Evolutionary conservation across 2,329 filamentous ascomycete species (phyloP).

Genomic region (Pestalotiopsis sp.): DNA sequence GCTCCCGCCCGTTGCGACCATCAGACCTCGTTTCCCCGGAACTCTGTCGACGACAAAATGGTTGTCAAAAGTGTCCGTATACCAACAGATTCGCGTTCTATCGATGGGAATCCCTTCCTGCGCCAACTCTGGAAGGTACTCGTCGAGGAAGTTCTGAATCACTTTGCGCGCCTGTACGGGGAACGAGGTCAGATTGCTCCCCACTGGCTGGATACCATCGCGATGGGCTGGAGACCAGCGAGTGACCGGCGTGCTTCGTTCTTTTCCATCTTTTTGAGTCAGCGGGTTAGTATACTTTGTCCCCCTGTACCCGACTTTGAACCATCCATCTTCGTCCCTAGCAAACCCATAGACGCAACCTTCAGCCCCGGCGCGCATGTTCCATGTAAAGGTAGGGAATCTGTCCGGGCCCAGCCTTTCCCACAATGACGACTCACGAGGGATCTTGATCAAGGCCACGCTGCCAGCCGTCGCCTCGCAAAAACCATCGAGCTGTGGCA

Average conservation of each 20-base stretch:
- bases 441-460: slow-evolving; percentile 46
- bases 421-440: slow-evolving; percentile 37
- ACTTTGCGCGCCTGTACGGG: slow-evolving; percentile 30
- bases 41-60: slow-evolving; percentile 54
- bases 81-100: slow-evolving; percentile 52
- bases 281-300: slow-evolving; percentile 54
- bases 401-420: slow-evolving; percentile 41
- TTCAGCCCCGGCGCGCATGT: slow-evolving; percentile 38
- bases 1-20: slow-evolving; percentile 63
- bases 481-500: slow-evolving; percentile 42
- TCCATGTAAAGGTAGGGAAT: slow-evolving; percentile 49
- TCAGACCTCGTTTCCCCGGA: slow-evolving; percentile 40
- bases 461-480: slow-evolving; percentile 51
- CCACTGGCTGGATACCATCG: slow-evolving; percentile 16
- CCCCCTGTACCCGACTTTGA: slow-evolving; percentile 54
- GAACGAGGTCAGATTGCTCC: slow-evolving; percentile 25
- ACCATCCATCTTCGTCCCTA: slow-evolving; percentile 39
- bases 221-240: slow-evolving; percentile 30
- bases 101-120: slow-evolving; percentile 39
- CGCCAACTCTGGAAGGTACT: slow-evolving; percentile 46
- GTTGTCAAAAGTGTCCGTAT: slow-evolving; percentile 57
- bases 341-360: slow-evolving; percentile 53
- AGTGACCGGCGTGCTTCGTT: slow-evolving; percentile 43
- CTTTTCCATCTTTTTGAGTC: slow-evolving; percentile 10
- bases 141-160: slow-evolving; percentile 36